Conservation (phyloP, 1,139 yeast genomes). For the Saccharomyces hybrid region DNA sequence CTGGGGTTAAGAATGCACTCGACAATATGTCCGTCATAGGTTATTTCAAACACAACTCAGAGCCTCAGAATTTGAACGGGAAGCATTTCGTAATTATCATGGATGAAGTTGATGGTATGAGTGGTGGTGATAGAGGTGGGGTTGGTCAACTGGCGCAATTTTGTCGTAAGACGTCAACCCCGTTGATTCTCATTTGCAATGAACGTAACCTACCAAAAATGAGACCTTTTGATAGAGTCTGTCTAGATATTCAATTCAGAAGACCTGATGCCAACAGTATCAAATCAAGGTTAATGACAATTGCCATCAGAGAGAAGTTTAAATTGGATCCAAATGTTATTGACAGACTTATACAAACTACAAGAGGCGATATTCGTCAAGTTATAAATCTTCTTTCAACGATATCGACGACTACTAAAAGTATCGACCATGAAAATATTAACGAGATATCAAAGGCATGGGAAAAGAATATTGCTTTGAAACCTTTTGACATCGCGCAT, state of each 20-base stretch:
- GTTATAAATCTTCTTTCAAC: constrained; percentile 85
- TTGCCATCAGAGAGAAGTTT: constrained; percentile 77
- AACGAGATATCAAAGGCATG: constrained; percentile 57
- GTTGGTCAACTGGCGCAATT: constrained; percentile 90
- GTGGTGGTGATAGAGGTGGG: constrained; percentile 98
- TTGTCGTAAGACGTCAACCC: constrained; percentile 79
- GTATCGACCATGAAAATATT: constrained; percentile 46
- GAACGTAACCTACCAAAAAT: constrained; percentile 88
- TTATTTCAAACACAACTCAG: constrained; percentile 44
- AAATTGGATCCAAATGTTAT: constrained; percentile 73
- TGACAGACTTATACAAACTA: constrained; percentile 77
- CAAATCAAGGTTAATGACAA: constrained; percentile 79
- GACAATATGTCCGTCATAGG: constrained; percentile 82
- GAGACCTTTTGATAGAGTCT: constrained; percentile 90
- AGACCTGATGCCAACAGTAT: constrained; percentile 82
- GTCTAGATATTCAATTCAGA: constrained; percentile 75
- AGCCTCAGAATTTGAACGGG: constrained; percentile 28
- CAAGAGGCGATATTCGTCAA: constrained; percentile 89
- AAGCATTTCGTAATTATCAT: constrained; percentile 73
- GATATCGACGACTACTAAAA: constrained; percentile 62
- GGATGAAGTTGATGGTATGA: constrained; percentile 99
- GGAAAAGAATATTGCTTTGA: constrained; percentile 81
- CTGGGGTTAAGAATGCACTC: constrained; percentile 61
- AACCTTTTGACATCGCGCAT: constrained; percentile 88
- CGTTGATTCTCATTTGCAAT: constrained; percentile 88